Base-by-base conservation (phyloP, 1,284 basidiomycete genomes). In the Sporisorium iseilematis-ciliati region DNA sequence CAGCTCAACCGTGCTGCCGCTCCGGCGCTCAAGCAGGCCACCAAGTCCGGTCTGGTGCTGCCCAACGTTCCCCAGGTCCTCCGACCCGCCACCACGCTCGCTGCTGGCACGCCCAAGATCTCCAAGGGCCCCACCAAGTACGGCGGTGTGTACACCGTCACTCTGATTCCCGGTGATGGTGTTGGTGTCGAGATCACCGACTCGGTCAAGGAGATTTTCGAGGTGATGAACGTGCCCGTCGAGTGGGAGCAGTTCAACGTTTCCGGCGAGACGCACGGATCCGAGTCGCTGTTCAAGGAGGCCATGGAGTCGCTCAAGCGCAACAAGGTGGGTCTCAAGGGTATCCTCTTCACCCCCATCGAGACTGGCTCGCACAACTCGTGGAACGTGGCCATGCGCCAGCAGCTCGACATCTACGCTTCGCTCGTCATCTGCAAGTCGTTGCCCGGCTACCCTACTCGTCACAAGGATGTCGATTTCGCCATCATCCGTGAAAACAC, bases 401-500 rank as follows among this genome's bases (percentile, higher is more conserved):
- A 98, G 87, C 93, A 96, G 85, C 92, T 99, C 82, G 96, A 99
- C 87, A 99, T 99, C 81, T 99, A 98, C 87, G 96, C 97, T 45
- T 97, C 95, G 25, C 93, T 99, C 81, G 94, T 97, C 64, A 90
- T 98, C 65, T 99, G 97, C 92, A 98, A 98, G 88, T 94, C 95
- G 57, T 91, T 99, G 60, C 93, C 94, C n/a, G 97, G 97, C 57
- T 91, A 95, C 88, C 92, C 95, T 45, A 98, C 97, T 48, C 93
- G 96, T 81, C 96, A 99, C 88, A 89, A 91, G 75, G 92, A 97
- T 85, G 97, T 99, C 85, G 96, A 99, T 88, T 97, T 97, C 87
- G 95, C 93, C 82, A 95, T 99, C 87, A 98, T 99, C 86, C 95
- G 97, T 88, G 97, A 99, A 87, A 99, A 99, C 89, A 99, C 97